Conservation (phyloP, 768 basidiomycete species). For the Xerocomus brunneocitrinus region DNA sequence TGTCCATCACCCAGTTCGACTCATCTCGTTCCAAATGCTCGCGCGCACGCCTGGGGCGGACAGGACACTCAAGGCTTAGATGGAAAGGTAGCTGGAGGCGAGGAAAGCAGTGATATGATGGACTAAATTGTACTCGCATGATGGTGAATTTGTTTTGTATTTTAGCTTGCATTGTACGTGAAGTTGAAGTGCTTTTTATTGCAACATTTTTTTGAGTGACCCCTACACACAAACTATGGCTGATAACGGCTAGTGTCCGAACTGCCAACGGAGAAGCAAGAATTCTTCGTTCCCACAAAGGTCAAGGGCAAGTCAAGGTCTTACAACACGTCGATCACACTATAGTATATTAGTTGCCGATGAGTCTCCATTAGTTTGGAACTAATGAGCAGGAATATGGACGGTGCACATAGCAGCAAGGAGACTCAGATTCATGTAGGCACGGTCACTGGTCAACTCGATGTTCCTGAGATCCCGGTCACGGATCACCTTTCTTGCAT, state of each 20-base stretch:
- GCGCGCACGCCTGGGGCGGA: constrained; percentile 18
- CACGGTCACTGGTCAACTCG: neutral
- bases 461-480: neutral
- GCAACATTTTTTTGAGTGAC: neutral
- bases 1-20: constrained; percentile 15
- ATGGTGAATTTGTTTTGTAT: constrained; percentile 8
- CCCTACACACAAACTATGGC: too few relatives aligned
- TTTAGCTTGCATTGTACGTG: constrained; percentile 4
- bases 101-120: constrained; percentile 8
- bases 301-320: too few relatives aligned
- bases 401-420: too few relatives aligned
- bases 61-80: constrained; percentile 17
- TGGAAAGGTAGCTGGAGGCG: constrained; percentile 15
- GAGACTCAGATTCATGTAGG: neutral
- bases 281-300: too few relatives aligned
- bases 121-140: constrained; percentile 7
- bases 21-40: constrained; percentile 5
- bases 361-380: too few relatives aligned
- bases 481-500: constrained; percentile 8
- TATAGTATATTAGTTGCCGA: too few relatives aligned
- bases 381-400: too few relatives aligned
- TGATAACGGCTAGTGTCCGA: too few relatives aligned
- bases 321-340: too few relatives aligned
- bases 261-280: neutral
- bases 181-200: neutral